Evolutionary conservation across 2,329 filamentous ascomycete species (phyloP), one percentile per base, ranked within the genome.

Genomic region (Aspergillus carbonarius): DNA sequence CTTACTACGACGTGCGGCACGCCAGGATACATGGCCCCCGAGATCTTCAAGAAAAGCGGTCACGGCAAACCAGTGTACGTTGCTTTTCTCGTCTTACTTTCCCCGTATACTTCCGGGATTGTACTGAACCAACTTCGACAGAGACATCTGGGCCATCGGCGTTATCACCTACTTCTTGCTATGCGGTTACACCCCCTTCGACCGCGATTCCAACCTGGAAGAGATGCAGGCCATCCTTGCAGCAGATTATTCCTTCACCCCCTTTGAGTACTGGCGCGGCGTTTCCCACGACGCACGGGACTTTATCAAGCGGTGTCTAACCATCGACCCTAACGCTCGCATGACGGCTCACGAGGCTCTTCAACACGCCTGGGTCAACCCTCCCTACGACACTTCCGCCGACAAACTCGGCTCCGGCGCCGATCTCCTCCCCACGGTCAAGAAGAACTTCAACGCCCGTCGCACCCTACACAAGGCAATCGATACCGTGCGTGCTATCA

Each of bases 151-250:
- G 95, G 95, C 95, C 37, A 92, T 98, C 63, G 95, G 95, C 48
- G 95, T 99, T 44, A 99, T 99, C 72, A 98, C 95, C 32, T 99
- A 98, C 81, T 99, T 99, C 80, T 82, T 99, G 30, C 88, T 99
- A 52, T 98, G 95, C 77, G 95, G 95, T 59, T 98, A 98, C 79
- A 99, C 95, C 0, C 95, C 95, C 12, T 99, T 99, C 74, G 95
- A 99, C 78, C 90, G 95, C 57, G 95, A 98, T 76, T 93, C 88
- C 68, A 96, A 99, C 77, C 88, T 98, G 71, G 95, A 99, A 80
- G 95, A 99, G 80, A 98, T 99, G 93, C 93, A 98, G 80, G 95
- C 95, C 68, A 99, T 99, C 72, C 86, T 98, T 57, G 90, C 92
- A 62, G 95, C 95, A 60, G 93, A 98, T 79, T 99, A 98, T 81